Conservation (phyloP, 441 rosid genomes). For the Brassica balearica region DNA sequence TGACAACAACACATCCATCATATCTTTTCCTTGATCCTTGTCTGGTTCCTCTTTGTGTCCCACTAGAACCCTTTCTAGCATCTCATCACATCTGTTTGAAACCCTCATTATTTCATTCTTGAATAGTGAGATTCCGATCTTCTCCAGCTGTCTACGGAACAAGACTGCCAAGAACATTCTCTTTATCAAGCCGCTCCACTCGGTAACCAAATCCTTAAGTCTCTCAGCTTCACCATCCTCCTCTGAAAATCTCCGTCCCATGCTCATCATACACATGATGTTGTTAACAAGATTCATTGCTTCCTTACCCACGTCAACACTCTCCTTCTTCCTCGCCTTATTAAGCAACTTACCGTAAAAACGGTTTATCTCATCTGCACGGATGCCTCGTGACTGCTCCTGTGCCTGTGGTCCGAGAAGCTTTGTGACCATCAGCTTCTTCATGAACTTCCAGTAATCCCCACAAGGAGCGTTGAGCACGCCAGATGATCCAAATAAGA, state of each 20-base stretch:
- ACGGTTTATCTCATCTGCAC: constrained; percentile 39
- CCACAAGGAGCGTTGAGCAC: too few species aligned
- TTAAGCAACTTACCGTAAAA: constrained; percentile 10
- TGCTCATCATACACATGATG: constrained; percentile 30
- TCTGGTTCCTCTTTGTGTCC: constrained; percentile 47
- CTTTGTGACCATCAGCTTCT: constrained; percentile 45
- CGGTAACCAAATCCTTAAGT: constrained; percentile 32
- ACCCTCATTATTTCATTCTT: constrained; percentile 35
- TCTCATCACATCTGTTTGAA: constrained; percentile 16
- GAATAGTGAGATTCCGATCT: constrained; percentile 25
- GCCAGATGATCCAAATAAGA: too few species aligned
- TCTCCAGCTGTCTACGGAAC: constrained; percentile 33
- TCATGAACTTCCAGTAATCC: constrained; percentile 42
- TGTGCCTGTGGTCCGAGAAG: constrained; percentile 37
- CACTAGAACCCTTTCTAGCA: constrained; percentile 48
- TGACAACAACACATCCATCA: constrained; percentile 42
- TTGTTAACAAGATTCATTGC: constrained; percentile 34
- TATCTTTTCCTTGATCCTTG: constrained; percentile 24
- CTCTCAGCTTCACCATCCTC: constrained; percentile 47
- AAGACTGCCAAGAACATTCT: constrained; percentile 33
- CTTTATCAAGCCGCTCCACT: constrained; percentile 14
- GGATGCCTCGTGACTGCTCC: constrained; percentile 27
- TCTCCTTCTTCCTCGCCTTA: constrained; percentile 23
- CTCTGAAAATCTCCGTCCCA: constrained; percentile 46
- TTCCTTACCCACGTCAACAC: constrained; percentile 32